Evolutionary conservation across 1,139 yeast genomes (phyloP), one percentile per base, ranked within the genome.

Genomic region (Keqinozyma sinolaborantium): DNA sequence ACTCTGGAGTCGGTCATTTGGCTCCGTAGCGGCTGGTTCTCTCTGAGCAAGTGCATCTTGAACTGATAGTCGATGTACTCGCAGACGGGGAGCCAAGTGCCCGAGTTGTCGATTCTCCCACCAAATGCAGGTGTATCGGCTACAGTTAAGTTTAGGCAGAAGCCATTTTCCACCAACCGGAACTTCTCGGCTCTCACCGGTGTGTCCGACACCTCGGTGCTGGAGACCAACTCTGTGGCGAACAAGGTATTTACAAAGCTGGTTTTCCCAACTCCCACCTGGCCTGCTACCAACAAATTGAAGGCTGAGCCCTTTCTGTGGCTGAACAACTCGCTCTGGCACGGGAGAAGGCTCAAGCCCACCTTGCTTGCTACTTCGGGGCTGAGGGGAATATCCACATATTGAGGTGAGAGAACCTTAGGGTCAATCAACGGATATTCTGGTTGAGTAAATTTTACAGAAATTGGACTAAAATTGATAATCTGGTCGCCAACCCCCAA

Each of bases 261-360:
- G 3, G 95, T 74, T 53, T 88, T 86, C 4, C 97, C 97, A 0
- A 82, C 68, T 3, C 95, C 95, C 9, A 80, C 64, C 8, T 72
- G 67, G 4, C 97, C 97, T 20, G 82, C 79, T 9, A 86, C 76
- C 81, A 88, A 73, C 32, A 88, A 53, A 25, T 86, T 79, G 53
- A 70, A 67, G 11, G 42, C 40, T 3, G 57, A 60, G 2, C 75
- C 74, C 20, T 47, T 52, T 30, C 53, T 51, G 14, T 35, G 38
- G 14, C 40, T 35, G 18, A 41, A 35, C 3, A 32, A 32, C 34
- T 45, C 50, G 21, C 55, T 42, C 38, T 63, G 68, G 5, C 31
- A 34, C 1, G 69, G 68, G 16, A 63, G 48, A 11, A 23, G 36
- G 1, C 31, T 23, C 6, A 63, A 50, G 1, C 69, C 69, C 10